Percentiles rank a stretch among this genome's conserved stretches.
Evolutionary conservation across 2,329 filamentous ascomycete genomes (phyloP).

Genomic region (Beauveria sp.): DNA sequence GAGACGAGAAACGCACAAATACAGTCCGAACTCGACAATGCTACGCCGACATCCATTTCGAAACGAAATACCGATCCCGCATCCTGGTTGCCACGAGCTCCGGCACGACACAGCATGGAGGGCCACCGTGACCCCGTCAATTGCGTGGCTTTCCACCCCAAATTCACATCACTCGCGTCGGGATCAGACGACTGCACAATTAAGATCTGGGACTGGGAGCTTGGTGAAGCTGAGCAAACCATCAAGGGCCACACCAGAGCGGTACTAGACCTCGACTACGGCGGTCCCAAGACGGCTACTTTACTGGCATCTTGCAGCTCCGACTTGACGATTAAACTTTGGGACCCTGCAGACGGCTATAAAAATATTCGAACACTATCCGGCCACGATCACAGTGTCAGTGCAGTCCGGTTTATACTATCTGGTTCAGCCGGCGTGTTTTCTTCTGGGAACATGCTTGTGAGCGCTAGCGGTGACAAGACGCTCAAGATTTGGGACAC

Average conservation of each 20-base stretch:
- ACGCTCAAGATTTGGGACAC: constrained; percentile 88
- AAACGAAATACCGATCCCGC: constrained; percentile 75
- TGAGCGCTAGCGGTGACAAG: constrained; percentile 79
- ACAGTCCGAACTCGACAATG: constrained; percentile 77
- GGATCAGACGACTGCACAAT: constrained; percentile 90
- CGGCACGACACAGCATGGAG: constrained; percentile 73
- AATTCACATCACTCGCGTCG: constrained; percentile 84
- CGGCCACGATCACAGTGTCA: constrained; percentile 89
- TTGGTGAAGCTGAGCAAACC: constrained; percentile 83
- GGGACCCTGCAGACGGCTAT: constrained; percentile 88
- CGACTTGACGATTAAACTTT: constrained; percentile 89
- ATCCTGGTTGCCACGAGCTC: constrained; percentile 78
- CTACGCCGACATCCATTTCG: constrained; percentile 68
- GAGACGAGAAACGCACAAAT: constrained; percentile 66
- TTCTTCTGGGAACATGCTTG: constrained; percentile 75
- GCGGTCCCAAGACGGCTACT: constrained; percentile 71
- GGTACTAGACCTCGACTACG: constrained; percentile 83
- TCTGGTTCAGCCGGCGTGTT: constrained; percentile 71
- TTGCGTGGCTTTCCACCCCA: constrained; percentile 84
- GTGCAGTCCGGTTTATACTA: constrained; percentile 79
- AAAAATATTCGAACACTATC: constrained; percentile 89
- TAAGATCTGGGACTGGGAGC: constrained; percentile 96
- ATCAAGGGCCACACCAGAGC: constrained; percentile 88
- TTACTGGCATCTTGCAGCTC: constrained; percentile 63
- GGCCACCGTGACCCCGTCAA: constrained; percentile 77